These are phyloP conservation scores for Coelastrella sp. DNA, from an alignment of 139 green algal genomes.

Conservation along the genomic window DNA sequence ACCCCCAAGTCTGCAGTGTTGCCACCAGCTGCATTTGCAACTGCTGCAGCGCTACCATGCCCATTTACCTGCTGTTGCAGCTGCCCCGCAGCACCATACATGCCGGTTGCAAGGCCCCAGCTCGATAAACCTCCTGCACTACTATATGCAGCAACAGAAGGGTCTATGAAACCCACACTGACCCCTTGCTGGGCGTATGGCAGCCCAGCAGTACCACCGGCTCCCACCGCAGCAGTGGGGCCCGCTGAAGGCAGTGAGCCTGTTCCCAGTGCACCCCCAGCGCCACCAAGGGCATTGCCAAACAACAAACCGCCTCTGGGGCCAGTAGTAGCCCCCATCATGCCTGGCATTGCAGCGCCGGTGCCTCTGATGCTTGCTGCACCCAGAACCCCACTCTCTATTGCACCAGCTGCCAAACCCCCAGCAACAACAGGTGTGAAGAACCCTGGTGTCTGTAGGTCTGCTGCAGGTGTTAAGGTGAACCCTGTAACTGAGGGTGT, in stretches of 20 bases:
- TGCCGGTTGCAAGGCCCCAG: not conserved
- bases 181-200: not conserved
- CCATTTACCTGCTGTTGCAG: not conserved
- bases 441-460: not conserved
- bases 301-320: not conserved
- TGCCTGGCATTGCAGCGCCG: not conserved
- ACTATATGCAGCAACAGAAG: not conserved
- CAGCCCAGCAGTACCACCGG: not conserved
- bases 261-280: not conserved
- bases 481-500: not conserved
- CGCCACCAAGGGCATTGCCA: not conserved
- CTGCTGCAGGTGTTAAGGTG: not conserved
- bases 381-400: too few species aligned
- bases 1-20: not conserved
- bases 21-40: not conserved
- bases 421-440: slow-evolving; percentile 1
- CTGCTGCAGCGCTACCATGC: not conserved
- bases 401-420: slow-evolving; percentile 11
- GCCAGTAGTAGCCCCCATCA: not conserved
- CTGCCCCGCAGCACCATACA: not conserved
- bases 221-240: not conserved
- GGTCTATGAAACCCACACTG: not conserved
- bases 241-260: not conserved
- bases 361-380: not conserved
- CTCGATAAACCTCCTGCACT: not conserved